Evolutionary conservation across 2,329 filamentous ascomycete species (phyloP), one percentile per base, ranked within the genome.

Genomic region (Penicillium sp.): DNA sequence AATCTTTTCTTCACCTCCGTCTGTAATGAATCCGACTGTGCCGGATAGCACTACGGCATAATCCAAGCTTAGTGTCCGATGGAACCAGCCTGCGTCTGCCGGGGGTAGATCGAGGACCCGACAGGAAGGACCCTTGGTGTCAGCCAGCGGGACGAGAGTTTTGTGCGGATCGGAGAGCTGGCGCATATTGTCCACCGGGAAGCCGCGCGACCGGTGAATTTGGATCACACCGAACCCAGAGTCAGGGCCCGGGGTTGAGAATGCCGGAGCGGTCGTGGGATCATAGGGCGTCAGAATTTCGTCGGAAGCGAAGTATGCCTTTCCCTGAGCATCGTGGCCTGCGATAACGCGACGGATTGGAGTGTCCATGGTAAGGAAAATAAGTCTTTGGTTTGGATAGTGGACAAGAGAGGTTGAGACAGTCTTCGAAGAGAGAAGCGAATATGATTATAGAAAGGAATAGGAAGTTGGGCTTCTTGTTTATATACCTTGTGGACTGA

Each of bases 31-130:
- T 29, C 53, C 55, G 21, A 66, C 58, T 3, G 51, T 58, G 0
- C 64, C 64, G 21, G 57, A 55, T 3, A 67, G 46, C 1, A 68
- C 54, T 10, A 66, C 57, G 6, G 55, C 58, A 33, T 64, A 66
- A 47, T 66, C 64, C 32, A 66, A 45, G 44, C 61, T 66, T n/a
- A 64, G 43, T 5, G 61, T 62, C 0, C 62, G 61, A 42, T 63
- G 62, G 48, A 64, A 54, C 58, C 53, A 59, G 21, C 55, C 55
- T 24, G 45, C 33, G 15, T 60, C 50, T 17, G 53, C 42, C 9
- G 57, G 54, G 9, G 57, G 57, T 2, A 59, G 51, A 19, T 57
- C 53, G 4, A 60, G 29, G 13, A 61, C 51, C 13, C 59, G 57
- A 37, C 49, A 57, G 17, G 57, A 61, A 6, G 57, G 55, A 1